Evolutionary conservation across 306 rosid genomes (phyloP).

Genomic region (Spatholobus suberectus): DNA sequence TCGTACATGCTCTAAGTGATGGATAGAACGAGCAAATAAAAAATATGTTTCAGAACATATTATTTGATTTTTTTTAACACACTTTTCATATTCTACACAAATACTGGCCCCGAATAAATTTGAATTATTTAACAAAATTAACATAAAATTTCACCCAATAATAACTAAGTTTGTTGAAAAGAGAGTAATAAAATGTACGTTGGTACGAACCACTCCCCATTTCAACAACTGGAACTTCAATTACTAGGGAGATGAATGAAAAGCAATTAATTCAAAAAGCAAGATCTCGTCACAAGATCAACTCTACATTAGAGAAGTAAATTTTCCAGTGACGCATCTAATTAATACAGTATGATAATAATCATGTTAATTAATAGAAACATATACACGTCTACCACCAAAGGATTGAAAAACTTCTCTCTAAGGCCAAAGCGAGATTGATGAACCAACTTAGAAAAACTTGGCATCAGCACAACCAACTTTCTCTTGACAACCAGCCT

Average conservation of each 20-base stretch:
- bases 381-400: conserved; percentile 44
- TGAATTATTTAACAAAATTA: not conserved
- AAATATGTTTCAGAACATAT: not conserved
- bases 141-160: not conserved
- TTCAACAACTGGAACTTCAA: conserved; percentile 6
- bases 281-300: conserved; percentile 18
- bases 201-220: not conserved
- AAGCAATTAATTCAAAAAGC: conserved; percentile 24
- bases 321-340: not conserved
- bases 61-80: not conserved
- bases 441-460: conserved; percentile 43
- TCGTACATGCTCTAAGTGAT: not conserved
- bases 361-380: conserved; percentile 24
- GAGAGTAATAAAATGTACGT: not conserved
- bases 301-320: conserved; percentile 25
- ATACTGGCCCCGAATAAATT: not conserved
- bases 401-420: conserved; percentile 13
- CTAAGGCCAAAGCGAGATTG: not conserved
- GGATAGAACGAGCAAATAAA: not conserved
- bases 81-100: not conserved
- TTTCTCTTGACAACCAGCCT: conserved; percentile 57
- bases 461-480: conserved; percentile 37
- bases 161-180: not conserved
- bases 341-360: conserved; percentile 10
- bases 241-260: not conserved